Conservation (phyloP, 1,284 basidiomycete species). For the Leccinum fuscescens region DNA sequence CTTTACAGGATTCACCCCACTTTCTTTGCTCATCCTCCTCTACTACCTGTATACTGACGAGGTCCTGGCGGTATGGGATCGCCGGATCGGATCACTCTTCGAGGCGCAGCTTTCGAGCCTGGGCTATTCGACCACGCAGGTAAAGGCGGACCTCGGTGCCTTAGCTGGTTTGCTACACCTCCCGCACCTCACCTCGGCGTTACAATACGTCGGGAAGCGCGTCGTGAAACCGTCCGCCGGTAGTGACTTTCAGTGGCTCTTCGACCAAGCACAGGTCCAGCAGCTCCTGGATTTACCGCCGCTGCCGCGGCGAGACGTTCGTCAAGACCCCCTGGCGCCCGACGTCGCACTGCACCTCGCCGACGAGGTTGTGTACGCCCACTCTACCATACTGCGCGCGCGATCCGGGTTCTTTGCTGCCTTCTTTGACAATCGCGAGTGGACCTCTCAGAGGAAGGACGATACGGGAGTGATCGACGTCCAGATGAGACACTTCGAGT, state of each 20-base stretch:
- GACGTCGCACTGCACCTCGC: slow-evolving; percentile 79
- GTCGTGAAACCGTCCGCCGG: slow-evolving; percentile 45
- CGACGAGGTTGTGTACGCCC: slow-evolving; percentile 67
- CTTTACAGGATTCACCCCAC: slow-evolving; percentile 54
- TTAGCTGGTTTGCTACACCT: slow-evolving; percentile 60
- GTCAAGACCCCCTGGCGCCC: slow-evolving; percentile 38
- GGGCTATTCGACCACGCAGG: slow-evolving; percentile 42
- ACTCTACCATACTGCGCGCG: slow-evolving; percentile 78
- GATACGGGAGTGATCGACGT: slow-evolving; percentile 57
- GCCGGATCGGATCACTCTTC: slow-evolving; percentile 58
- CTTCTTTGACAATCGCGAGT: slow-evolving; percentile 85
- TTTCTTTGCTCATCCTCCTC: slow-evolving; percentile 76
- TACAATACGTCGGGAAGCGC: slow-evolving; percentile 56
- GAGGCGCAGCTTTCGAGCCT: slow-evolving; percentile 41
- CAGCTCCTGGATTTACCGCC: neutral
- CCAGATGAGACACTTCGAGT: slow-evolving; percentile 73
- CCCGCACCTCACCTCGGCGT: slow-evolving; percentile 46
- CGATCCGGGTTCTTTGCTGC: slow-evolving; percentile 84
- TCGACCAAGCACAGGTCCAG: slow-evolving; percentile 33
- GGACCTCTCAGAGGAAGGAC: slow-evolving; percentile 70
- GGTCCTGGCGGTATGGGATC: slow-evolving; percentile 83
- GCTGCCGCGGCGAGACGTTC: slow-evolving; percentile 8
- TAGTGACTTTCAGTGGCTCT: slow-evolving; percentile 50
- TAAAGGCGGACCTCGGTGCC: slow-evolving; percentile 61
- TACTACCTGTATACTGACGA: slow-evolving; percentile 90